These are phyloP conservation scores for Silene latifolia DNA, from an alignment of 148 eudicot species.

Conservation along the genomic window DNA sequence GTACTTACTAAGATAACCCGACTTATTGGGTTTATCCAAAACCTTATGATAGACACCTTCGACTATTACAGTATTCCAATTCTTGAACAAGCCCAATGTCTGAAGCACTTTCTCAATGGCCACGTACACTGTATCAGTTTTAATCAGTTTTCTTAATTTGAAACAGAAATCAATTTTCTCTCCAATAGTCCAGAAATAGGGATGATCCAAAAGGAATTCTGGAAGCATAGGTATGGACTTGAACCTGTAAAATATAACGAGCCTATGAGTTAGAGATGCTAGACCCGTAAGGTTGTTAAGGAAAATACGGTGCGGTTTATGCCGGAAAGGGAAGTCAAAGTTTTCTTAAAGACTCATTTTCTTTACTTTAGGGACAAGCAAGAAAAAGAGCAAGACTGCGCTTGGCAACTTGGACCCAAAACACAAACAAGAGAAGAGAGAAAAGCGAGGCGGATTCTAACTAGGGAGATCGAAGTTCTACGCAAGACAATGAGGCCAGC, in stretches of 20 bases:
- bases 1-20: neutral
- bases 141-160: neutral
- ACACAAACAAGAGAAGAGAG: too few relatives aligned
- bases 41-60: neutral
- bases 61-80: neutral
- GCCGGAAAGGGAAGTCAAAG: neutral
- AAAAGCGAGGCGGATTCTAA: too few relatives aligned
- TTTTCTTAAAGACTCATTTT: neutral
- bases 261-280: neutral
- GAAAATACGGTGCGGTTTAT: neutral
- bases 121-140: neutral
- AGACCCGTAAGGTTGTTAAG: neutral
- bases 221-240: neutral
- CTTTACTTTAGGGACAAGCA: neutral
- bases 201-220: neutral
- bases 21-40: neutral
- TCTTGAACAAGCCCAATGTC: too few relatives aligned
- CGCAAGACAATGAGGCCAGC: neutral
- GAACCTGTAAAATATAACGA: neutral
- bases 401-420: neutral
- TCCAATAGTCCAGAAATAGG: conserved; percentile 6
- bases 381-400: neutral
- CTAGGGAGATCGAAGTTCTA: neutral
- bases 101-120: neutral
- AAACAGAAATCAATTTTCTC: conserved; percentile 2